Base-by-base conservation (phyloP, 2,329 filamentous ascomycete genomes). In the Apiospora pterosperma region DNA sequence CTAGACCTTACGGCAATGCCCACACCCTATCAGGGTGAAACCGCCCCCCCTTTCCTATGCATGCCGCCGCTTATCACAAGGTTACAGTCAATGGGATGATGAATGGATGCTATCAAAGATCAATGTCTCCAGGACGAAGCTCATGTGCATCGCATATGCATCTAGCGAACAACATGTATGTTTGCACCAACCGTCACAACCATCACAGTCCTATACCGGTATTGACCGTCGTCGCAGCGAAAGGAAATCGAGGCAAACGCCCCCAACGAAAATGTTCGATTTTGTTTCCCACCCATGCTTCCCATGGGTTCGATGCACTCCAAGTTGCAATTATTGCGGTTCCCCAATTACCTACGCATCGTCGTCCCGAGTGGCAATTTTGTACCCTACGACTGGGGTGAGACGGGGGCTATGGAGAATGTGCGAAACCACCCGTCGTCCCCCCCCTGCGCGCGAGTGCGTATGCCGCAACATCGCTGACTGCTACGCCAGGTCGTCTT, bases 281-380 rank as follows among this genome's bases (percentile, higher is more conserved):
- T 89, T 63, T 93, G 92, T 74, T 97, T 98, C 73, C 95, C 95
- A 19, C 85, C 85, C 2, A 95, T 97, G 92, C 82, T 87, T 44
- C 86, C 88, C 1, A 81, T 86, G 6, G 90, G 89, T 28, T 89
- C 85, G 71, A 97, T 98, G 93, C 96, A 98, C 77, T 97, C 93
- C 61, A 98, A 99, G 75, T 82, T 98, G 52, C 94, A 97, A 85
- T 78, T 98, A 1, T 83, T 98, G n/a, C 95, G 93, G 71, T 92
- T 93, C 70, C 79, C 85, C 0, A 79, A 79, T 1, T 89, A 93
- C 74, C 77, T 97, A 19, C 88, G 96, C 7, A 83, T 99, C 55
- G 95, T 91, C 1, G 82, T 98, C 2, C 93, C 96, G 0, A 95
- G 90, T 4, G 96, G 93, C 1, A 99, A 99, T 71, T 80, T 97